Base-by-base conservation (phyloP, 345 rosid genomes). In the Linum lewisii region DNA sequence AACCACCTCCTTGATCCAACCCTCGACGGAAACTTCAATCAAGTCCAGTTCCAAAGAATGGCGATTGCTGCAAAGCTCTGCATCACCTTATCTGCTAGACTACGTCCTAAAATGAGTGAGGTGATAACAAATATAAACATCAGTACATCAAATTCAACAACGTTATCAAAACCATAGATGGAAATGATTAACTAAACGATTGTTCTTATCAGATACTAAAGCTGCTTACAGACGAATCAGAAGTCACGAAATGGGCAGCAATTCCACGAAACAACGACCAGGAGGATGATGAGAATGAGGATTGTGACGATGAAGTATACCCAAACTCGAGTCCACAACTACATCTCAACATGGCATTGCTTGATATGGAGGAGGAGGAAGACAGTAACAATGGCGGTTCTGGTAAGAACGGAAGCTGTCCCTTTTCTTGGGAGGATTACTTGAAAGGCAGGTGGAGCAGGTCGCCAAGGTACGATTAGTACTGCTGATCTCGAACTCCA, bases 231-330 rank as follows among this genome's bases (percentile, higher is more conserved):
- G 93, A 84, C 37, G 88, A 83, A 23, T 44, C 66, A 11, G 73
- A 71, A 14, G 25, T 69, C 16, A 80, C 60, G 21, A 77, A 57
- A 36, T 72, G 74, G 13, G n/a, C n/a, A n/a, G n/a, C n/a, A n/a
- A 61, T 16, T 38, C 63, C 59, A 5, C 47, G 42, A 25, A 57
- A 44, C 15, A 50, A 60, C 38, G 64, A 61, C 8, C 60, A 54
- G 7, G 76, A 54, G 53, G 69, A 67, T 38, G 45, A 2, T 2
- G 79, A 80, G 54, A 71, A 75, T 65, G 74, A 76, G 26, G 87
- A 71, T 3, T 89, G 88, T 2, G n/a, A n/a, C n/a, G 95, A 93
- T 51, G 97, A 93, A 74, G 99, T 86, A 51, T 84, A 89, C 71
- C 93, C 95, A 8, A 68, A 72, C 69, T 81, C 84, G 15, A 77